Conservation (phyloP, 2,329 filamentous ascomycete genomes). For the Mariannaea elegans region DNA sequence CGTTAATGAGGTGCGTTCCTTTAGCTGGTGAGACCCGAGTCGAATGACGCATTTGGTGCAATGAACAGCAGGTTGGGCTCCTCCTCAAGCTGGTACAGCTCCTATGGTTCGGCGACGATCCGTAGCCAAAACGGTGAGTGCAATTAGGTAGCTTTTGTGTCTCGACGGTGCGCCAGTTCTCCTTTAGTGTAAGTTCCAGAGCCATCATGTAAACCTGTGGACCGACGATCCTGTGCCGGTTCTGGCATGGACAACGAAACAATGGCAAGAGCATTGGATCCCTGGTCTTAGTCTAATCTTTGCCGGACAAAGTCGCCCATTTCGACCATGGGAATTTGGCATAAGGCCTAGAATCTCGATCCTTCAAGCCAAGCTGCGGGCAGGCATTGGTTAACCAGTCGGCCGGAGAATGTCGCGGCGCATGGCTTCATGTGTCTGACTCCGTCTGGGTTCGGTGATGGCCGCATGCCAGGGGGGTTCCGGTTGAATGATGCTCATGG, state of each 20-base stretch:
- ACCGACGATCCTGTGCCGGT: background rate
- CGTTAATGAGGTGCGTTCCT: constrained; percentile 14
- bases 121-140: background rate
- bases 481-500: background rate
- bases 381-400: constrained; percentile 15
- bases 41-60: constrained; percentile 24
- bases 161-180: background rate
- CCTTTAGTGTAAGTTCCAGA: background rate
- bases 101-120: background rate
- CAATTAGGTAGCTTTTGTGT: background rate
- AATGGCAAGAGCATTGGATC: background rate
- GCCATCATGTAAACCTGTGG: background rate
- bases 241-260: constrained; percentile 15
- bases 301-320: constrained; percentile 27
- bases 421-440: constrained; percentile 7
- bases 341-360: constrained; percentile 36
- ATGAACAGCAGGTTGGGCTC: constrained; percentile 3
- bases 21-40: constrained; percentile 9
- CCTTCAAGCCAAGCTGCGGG: constrained; percentile 20
- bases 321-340: constrained; percentile 35
- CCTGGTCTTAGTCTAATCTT: background rate
- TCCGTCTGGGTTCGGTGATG: constrained; percentile 17
- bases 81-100: constrained; percentile 24
- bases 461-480: background rate
- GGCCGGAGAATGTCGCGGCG: constrained; percentile 24